These are phyloP conservation scores for Massariosphaeria phaeospora DNA, from an alignment of 495 filamentous ascomycete species.

Conservation along the genomic window DNA sequence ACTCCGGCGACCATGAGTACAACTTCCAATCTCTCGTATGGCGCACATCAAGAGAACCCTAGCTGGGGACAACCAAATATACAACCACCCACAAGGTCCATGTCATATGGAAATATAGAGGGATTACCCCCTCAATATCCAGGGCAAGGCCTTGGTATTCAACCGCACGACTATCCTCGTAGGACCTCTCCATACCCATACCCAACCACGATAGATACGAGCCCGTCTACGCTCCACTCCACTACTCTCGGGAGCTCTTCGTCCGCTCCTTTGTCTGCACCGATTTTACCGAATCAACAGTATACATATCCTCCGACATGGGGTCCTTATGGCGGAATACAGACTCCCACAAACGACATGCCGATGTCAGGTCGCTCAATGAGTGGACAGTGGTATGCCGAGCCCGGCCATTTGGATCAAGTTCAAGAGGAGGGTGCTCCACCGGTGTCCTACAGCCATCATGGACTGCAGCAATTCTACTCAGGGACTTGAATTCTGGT, in stretches of 20 bases:
- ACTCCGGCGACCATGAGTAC: slow-evolving; percentile 29
- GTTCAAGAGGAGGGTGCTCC: slow-evolving; percentile 23
- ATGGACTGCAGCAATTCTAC: slow-evolving; percentile 18
- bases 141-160: slow-evolving; percentile 11
- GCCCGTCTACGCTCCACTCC: slow-evolving; percentile 7
- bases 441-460: slow-evolving; percentile 13
- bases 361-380: slow-evolving; percentile 14
- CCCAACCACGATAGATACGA: slow-evolving; percentile 25
- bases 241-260: slow-evolving; percentile 1
- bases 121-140: slow-evolving; percentile 25
- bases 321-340: slow-evolving; percentile 12
- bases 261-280: slow-evolving; percentile 22
- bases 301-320: slow-evolving; percentile 19
- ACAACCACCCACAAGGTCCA: slow-evolving; percentile 30
- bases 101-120: slow-evolving; percentile 39
- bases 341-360: slow-evolving; percentile 8
- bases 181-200: slow-evolving; percentile 27
- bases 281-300: slow-evolving; percentile 21
- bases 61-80: slow-evolving; percentile 17
- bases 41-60: slow-evolving; percentile 12
- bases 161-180: slow-evolving; percentile 22
- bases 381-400: slow-evolving; percentile 23
- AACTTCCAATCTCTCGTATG: slow-evolving; percentile 28
- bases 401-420: slow-evolving; percentile 18
- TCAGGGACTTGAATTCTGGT: slow-evolving; percentile 8